phyloP scores from a whole-genome alignment of 495 filamentous ascomycete species.

The Wilcoxina mikolae region DNA sequence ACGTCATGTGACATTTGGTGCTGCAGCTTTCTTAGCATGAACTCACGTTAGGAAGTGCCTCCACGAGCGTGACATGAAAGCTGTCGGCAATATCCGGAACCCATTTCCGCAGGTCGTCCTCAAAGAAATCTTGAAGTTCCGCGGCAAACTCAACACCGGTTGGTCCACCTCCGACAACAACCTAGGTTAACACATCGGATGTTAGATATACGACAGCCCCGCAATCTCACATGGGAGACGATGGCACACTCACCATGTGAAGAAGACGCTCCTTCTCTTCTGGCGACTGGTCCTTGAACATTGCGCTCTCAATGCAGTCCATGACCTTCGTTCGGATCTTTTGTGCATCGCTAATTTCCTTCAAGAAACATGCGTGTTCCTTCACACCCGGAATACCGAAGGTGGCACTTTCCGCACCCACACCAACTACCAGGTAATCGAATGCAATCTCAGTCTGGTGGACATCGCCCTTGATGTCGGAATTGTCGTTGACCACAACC shows the following conservation, averaged over 20 bases:
- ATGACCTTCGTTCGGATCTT: constrained; percentile 95
- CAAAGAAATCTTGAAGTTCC: constrained; percentile 97
- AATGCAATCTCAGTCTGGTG: constrained; percentile 81
- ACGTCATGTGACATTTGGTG: constrained; percentile 4
- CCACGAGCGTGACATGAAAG: constrained; percentile 93
- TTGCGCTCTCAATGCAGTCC: constrained; percentile 97
- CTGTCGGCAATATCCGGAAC: constrained; percentile 85
- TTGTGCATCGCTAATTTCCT: constrained; percentile 93
- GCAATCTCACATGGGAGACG: background rate
- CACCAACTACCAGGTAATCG: constrained; percentile 94
- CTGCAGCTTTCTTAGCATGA: background rate
- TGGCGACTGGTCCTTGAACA: constrained; percentile 88
- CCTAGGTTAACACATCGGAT: constrained; percentile 12
- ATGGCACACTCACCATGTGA: constrained; percentile 66
- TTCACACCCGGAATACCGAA: constrained; percentile 96
- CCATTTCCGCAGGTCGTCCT: constrained; percentile 94
- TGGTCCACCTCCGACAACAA: constrained; percentile 93
- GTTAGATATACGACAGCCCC: background rate
- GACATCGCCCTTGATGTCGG: constrained; percentile 76
- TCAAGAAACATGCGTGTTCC: constrained; percentile 93
- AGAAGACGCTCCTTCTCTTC: constrained; percentile 87
- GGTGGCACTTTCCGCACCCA: constrained; percentile 95
- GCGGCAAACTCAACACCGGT: constrained; percentile 97
- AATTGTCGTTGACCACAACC: constrained; percentile 77
- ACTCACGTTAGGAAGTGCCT: constrained; percentile 81